Evolutionary conservation across 176 grass and related monocot species (phyloP), one percentile per base, ranked within the genome.

Genomic region (Eragrostis curvula): DNA sequence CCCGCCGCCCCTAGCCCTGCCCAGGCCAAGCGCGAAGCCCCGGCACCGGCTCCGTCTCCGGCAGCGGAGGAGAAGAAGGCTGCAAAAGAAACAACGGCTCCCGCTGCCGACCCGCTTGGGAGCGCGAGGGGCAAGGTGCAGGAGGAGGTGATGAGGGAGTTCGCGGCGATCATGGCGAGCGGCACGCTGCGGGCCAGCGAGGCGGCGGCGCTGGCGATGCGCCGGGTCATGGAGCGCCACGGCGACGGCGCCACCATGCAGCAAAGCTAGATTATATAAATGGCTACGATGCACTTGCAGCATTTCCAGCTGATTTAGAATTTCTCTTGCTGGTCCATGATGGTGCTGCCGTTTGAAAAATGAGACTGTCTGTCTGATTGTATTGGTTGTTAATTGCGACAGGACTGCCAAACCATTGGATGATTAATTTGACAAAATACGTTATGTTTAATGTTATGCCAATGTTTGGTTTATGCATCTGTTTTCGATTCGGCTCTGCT

Each of bases 111-210:
- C 50, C 89, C 74, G 7, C 85, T 97, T 6, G 91, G 85, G 3
- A 79, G 60, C 52, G 72, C 55, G 8, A 84, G 91, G 66, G 90
- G 81, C 0, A 94, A 84, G 79, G 87, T 94, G 72, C 91, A 94
- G 73, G 90, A 97, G 64, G 94, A 97, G 87, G 87, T 97, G 25
- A 92, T 91, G 82, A 75, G 71, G 28, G 94, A 97, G 79, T 97
- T 97, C 66, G 84, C 87, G 3, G 87, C 91, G 6, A 90, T 94
- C 67, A 94, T 94, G 94, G 94, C 94, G 5, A 88, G 85, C 18
- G 89, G 89, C 2, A 90, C 88, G 12, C 71, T 92, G 30, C 89
- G 86, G 5, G 87, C 94, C 4, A 89, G 94, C 23, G 94, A 97
- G 60, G 94, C 91, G 5, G 94, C 94, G 9, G 85, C 94, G 55